Conservation (phyloP, 805 yeast genomes). For the Starmera caribaea region DNA sequence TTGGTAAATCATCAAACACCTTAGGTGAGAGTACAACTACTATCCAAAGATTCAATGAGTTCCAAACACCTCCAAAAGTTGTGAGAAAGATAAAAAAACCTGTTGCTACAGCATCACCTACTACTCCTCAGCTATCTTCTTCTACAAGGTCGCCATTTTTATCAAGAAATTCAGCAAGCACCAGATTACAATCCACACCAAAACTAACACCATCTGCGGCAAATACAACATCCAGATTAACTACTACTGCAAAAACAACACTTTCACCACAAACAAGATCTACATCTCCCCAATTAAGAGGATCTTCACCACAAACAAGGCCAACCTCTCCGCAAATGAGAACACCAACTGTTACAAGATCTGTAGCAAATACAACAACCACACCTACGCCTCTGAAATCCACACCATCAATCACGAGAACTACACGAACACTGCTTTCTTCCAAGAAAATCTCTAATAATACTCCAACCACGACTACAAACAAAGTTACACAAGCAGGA, state of each 20-base stretch:
- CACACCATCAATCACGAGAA: background rate
- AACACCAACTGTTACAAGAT: background rate
- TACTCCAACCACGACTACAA: background rate
- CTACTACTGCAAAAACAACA: slow-evolving; percentile 13
- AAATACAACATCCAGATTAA: slow-evolving; percentile 8
- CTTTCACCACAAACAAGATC: slow-evolving; percentile 1
- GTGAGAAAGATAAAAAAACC: slow-evolving; percentile 15
- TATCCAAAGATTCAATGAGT: slow-evolving; percentile 7
- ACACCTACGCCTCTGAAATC: slow-evolving; percentile 4
- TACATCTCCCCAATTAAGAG: background rate
- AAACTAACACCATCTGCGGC: slow-evolving; percentile 16
- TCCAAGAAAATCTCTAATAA: background rate
- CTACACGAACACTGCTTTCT: background rate
- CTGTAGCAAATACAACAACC: background rate
- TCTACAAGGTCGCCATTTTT: slow-evolving; percentile 14
- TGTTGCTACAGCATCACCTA: slow-evolving; percentile 6
- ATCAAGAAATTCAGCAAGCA: slow-evolving; percentile 4
- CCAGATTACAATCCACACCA: background rate
- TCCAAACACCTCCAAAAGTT: slow-evolving; percentile 15
- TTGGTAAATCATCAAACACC: background rate
- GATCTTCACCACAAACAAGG: background rate
- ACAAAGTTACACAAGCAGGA: background rate
- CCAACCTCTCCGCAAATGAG: background rate
- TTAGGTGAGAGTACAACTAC: background rate
- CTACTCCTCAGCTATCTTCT: slow-evolving; percentile 11